phyloP scores from a whole-genome alignment of 2,329 filamentous ascomycete species.

The Neonectria neomacrospora region DNA sequence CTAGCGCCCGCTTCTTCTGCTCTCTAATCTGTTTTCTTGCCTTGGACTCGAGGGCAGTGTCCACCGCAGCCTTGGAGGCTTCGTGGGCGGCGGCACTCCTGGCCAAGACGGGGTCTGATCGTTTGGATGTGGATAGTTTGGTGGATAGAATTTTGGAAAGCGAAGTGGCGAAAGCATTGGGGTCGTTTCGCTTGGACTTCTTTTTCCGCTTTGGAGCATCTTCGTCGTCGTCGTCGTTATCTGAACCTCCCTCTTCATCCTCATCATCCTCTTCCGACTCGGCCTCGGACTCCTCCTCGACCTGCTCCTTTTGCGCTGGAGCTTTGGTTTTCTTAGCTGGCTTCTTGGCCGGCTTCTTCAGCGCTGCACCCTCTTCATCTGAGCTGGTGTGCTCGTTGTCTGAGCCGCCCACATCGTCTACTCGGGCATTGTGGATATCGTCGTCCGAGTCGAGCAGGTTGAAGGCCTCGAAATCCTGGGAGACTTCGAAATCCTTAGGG shows the following conservation, averaged over 20 bases:
- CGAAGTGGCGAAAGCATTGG: constrained; percentile 88
- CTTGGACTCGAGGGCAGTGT: constrained; percentile 83
- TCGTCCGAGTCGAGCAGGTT: constrained; percentile 68
- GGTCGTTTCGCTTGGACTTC: constrained; percentile 90
- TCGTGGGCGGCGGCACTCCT: constrained; percentile 81
- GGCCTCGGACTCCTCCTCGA: constrained; percentile 33
- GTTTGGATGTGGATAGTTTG: constrained; percentile 84
- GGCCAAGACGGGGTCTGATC: constrained; percentile 89
- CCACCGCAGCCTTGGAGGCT: constrained; percentile 76
- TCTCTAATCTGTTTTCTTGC: constrained; percentile 82
- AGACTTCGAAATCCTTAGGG: constrained; percentile 57
- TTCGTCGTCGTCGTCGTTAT: constrained; percentile 55
- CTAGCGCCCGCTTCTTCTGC: constrained; percentile 80
- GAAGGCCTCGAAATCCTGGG: constrained; percentile 60
- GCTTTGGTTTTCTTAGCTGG: constrained; percentile 46
- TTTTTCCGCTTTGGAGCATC: constrained; percentile 50
- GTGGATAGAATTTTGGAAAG: constrained; percentile 93
- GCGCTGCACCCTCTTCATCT: constrained; percentile 49
- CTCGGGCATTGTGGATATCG: constrained; percentile 63
- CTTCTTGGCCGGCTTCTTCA: constrained; percentile 47
- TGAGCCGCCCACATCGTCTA: constrained; percentile 60
- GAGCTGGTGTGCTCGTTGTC: constrained; percentile 52
- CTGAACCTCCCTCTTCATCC: constrained; percentile 43
- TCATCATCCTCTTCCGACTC: constrained; percentile 39
- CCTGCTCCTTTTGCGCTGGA: constrained; percentile 41